Evolutionary conservation across 352 stramenopile species (phyloP), one percentile per base, ranked within the genome.

Genomic region (Phytopythium cucurbitacearum): DNA sequence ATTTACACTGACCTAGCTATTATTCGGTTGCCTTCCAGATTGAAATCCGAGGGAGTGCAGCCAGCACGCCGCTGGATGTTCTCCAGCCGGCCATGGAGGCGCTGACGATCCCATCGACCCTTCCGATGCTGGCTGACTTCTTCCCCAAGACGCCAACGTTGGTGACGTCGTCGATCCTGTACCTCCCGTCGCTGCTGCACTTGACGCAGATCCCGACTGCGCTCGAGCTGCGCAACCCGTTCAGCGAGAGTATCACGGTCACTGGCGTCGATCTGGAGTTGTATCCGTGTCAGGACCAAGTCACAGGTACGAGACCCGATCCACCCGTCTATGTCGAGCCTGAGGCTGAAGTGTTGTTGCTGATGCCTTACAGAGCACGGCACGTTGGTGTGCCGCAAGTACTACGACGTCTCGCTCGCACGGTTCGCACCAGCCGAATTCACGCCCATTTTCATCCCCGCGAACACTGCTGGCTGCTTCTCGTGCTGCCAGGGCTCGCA

Each of bases 241-340:
- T 94, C 56, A 86, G 69, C 55, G 78, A 92, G 58, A 77, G 56
- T 40, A 92, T 94, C 55, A 87, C 78, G 7, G 64, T 94, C 38
- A 83, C 67, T 6, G 60, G 40, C 5, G 72, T 87, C 7, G 80
- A 91, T 52, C 48, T 94, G 21, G 47, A 84, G 64, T 56, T 94
- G 15, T 94, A 89, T 53, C 84, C 84, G 15, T 94, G 84, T 40
- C 62, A 89, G 58, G 67, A 76, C 13, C 84, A 94, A 48, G 54
- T 56, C 51, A 67, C 61, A 55, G 72, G 76, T 89, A 40, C 32
- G 64, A 73, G 12, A 32, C 32, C 41, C 10, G 28, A 33, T 34
- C 9, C 40, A 48, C 35, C 43, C 32, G 28, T 21, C 3, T 6
- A 11, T 15, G 16, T 28, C 4, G 41, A 34, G n/a, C 37, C 33